phyloP scores from a whole-genome alignment of 176 grass and related monocot genomes.

The Musa itinerans region DNA sequence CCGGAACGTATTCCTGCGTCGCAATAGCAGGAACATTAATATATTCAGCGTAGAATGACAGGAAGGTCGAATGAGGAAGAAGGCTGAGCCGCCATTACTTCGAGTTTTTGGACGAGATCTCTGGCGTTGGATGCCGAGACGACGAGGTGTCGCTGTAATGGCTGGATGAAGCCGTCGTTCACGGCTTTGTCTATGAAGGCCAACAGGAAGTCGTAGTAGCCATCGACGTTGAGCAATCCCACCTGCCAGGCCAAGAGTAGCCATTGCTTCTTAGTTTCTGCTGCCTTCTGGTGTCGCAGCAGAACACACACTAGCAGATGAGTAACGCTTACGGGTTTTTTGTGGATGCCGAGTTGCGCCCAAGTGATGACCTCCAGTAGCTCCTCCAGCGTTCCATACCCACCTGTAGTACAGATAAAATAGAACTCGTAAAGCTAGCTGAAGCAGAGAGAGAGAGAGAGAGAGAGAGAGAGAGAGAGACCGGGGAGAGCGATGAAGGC shows the following conservation, averaged over 20 bases:
- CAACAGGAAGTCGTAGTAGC: conserved; percentile 73
- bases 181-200: conserved; percentile 79
- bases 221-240: conserved; percentile 83
- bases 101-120: conserved; percentile 37
- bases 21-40: background rate
- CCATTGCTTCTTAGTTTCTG: background rate
- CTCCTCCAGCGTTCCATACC: conserved; percentile 86
- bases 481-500: conserved; percentile 85
- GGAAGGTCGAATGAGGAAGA: background rate
- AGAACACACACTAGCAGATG: background rate
- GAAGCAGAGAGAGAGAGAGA: background rate
- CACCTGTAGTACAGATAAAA: conserved; percentile 23
- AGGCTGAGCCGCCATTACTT: conserved; percentile 24
- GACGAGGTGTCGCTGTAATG: conserved; percentile 65
- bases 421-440: too few species aligned
- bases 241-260: conserved; percentile 30
- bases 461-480: background rate
- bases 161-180: conserved; percentile 85
- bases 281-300: background rate
- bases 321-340: conserved; percentile 44
- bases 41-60: background rate
- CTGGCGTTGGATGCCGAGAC: conserved; percentile 46
- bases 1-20: conserved; percentile 52
- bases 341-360: conserved; percentile 92
- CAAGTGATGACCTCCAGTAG: conserved; percentile 81